Percentiles rank a stretch among this genome's conserved stretches.
These are phyloP conservation scores for Beauveria sp. DNA, from an alignment of 2,329 filamentous ascomycete genomes.

Conservation along the genomic window DNA sequence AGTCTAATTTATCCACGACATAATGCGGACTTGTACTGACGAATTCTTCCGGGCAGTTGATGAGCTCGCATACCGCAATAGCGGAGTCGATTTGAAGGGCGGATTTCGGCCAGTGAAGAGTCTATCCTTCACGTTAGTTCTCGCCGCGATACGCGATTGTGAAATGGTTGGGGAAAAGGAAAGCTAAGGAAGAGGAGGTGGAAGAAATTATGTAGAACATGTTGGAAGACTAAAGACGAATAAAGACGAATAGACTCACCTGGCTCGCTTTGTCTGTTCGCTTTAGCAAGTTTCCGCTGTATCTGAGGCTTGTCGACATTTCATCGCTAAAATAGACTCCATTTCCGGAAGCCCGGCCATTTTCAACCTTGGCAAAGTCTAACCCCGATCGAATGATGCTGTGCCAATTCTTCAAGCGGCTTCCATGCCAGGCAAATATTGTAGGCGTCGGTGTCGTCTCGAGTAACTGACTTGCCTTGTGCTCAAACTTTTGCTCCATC, in stretches of 20 bases:
- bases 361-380: constrained; percentile 52
- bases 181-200: too few relatives aligned
- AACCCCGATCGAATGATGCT: constrained; percentile 78
- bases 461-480: constrained; percentile 47
- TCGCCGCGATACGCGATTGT: too few relatives aligned
- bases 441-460: constrained; percentile 47
- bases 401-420: constrained; percentile 72
- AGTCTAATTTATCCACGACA: constrained; percentile 69
- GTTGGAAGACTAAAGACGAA: too few relatives aligned
- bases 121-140: background rate
- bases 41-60: constrained; percentile 64
- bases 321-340: constrained; percentile 72
- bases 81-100: constrained; percentile 50
- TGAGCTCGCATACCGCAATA: constrained; percentile 75
- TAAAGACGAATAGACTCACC: too few relatives aligned
- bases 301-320: constrained; percentile 48
- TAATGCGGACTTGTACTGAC: constrained; percentile 48
- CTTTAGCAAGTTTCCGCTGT: constrained; percentile 22
- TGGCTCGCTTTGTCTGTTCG: too few relatives aligned
- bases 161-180: too few relatives aligned
- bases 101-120: constrained; percentile 57
- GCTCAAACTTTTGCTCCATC: constrained; percentile 68
- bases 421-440: constrained; percentile 84
- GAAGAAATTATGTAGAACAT: too few relatives aligned
- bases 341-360: constrained; percentile 68